Conservation (phyloP, 2,329 filamentous ascomycete species). For the Amauroascus niger region DNA sequence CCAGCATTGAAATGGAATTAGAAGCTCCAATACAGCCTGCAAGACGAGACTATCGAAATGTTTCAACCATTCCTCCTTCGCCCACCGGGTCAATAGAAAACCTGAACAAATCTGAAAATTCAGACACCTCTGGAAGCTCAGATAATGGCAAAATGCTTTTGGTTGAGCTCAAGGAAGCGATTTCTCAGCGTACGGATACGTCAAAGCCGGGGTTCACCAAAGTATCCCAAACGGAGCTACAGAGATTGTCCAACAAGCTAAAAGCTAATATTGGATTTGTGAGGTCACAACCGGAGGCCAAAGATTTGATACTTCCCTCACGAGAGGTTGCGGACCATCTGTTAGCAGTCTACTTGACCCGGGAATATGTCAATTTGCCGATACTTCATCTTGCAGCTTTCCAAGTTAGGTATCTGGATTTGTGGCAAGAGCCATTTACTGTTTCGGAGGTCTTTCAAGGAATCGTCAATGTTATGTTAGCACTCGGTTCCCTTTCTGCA, state of each 20-base stretch:
- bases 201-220: slow-evolving; percentile 14
- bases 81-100: background rate
- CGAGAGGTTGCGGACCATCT: slow-evolving; percentile 17
- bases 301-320: slow-evolving; percentile 12
- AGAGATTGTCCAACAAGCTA: slow-evolving; percentile 4
- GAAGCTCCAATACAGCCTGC: background rate
- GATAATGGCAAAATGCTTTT: background rate
- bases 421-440: slow-evolving; percentile 8
- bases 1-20: background rate
- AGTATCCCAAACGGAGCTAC: slow-evolving; percentile 10
- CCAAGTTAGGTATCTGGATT: slow-evolving; percentile 15
- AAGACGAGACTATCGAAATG: background rate
- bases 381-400: slow-evolving; percentile 20
- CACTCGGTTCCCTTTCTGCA: slow-evolving; percentile 16
- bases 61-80: background rate
- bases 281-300: background rate
- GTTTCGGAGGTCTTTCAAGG: slow-evolving; percentile 16
- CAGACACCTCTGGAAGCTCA: background rate
- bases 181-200: slow-evolving; percentile 15
- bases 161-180: slow-evolving; percentile 13
- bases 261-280: slow-evolving; percentile 9
- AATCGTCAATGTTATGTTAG: slow-evolving; percentile 20
- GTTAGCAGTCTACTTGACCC: slow-evolving; percentile 19
- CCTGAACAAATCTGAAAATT: background rate
- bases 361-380: slow-evolving; percentile 23